These are phyloP conservation scores for Chlorencoelia australis DNA, from an alignment of 2,329 filamentous ascomycete genomes.

Conservation along the genomic window DNA sequence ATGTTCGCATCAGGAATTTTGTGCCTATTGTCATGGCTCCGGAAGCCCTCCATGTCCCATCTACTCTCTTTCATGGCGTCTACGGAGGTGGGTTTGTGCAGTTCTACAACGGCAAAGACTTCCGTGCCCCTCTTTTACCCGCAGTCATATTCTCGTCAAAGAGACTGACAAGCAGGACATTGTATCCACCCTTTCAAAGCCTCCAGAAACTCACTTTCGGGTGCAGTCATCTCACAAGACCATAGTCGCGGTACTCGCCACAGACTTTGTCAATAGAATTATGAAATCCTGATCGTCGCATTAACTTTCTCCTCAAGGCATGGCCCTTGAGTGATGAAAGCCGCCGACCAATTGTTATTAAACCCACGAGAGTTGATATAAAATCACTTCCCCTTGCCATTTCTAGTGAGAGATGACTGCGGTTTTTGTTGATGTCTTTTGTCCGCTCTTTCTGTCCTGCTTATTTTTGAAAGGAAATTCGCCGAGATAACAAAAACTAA, in stretches of 20 bases:
- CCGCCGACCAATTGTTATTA: constrained; percentile 25
- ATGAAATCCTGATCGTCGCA: constrained; percentile 51
- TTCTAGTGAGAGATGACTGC: constrained; percentile 50
- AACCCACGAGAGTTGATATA: constrained; percentile 19
- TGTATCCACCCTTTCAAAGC: constrained; percentile 34
- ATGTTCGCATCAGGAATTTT: constrained; percentile 13
- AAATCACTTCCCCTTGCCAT: constrained; percentile 17
- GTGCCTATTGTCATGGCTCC: constrained; percentile 26
- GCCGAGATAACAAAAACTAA: constrained; percentile 92
- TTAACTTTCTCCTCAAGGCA: constrained; percentile 49
- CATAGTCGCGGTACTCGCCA: constrained; percentile 44
- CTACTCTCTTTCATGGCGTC: constrained; percentile 10
- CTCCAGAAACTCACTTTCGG: constrained; percentile 21
- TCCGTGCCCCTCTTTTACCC: constrained; percentile 38
- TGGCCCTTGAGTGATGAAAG: constrained; percentile 24
- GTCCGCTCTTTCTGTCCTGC: constrained; percentile 72
- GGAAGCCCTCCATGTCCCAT: constrained; percentile 14
- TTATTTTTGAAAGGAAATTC: constrained; percentile 26
- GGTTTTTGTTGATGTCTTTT: constrained; percentile 97
- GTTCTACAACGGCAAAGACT: constrained; percentile 28
- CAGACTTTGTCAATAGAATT: constrained; percentile 33
- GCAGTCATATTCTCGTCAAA: constrained; percentile 9
- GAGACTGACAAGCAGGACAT: constrained; percentile 30
- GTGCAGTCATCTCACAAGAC: constrained; percentile 34
- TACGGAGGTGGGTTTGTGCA: constrained; percentile 22